Conservation (phyloP, 108 stramenopile genomes). For the Nitzschia sp. region DNA sequence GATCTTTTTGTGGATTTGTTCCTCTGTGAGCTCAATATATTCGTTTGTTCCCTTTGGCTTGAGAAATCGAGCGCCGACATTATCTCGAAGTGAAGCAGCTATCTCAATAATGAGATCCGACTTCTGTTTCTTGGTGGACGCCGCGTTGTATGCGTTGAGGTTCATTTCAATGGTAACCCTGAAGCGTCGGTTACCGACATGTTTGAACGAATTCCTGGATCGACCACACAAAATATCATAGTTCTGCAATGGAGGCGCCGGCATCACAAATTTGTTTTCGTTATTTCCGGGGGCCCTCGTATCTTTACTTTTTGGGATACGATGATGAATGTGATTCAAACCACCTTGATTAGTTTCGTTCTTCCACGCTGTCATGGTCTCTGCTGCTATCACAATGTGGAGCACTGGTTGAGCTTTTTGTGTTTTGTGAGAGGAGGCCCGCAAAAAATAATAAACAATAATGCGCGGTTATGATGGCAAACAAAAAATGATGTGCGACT, state of each 20-base stretch:
- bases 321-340: too few species aligned
- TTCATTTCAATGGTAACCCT: conserved; percentile 11
- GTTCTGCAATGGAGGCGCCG: neutral
- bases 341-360: too few species aligned
- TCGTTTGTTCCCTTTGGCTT: neutral
- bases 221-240: conserved; percentile 32
- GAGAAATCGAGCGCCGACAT: conserved; percentile 4
- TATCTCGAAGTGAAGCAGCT: neutral
- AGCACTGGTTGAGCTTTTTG: too few species aligned
- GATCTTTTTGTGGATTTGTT: conserved; percentile 14
- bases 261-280: too few species aligned
- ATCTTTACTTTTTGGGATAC: too few species aligned
- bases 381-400: too few species aligned
- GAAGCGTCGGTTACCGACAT: conserved; percentile 37
- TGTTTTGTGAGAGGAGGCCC: too few species aligned
- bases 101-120: neutral
- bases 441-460: too few species aligned
- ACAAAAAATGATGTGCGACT: too few species aligned
- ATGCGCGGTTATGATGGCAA: too few species aligned
- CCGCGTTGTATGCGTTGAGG: neutral
- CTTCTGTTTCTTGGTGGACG: neutral
- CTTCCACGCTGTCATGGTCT: too few species aligned
- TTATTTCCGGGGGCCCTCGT: too few species aligned
- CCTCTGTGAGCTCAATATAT: neutral
- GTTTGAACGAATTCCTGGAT: conserved; percentile 13